Evolutionary conservation across 768 basidiomycete species (phyloP).

Genomic region (Phlebiopsis flavidoalba): DNA sequence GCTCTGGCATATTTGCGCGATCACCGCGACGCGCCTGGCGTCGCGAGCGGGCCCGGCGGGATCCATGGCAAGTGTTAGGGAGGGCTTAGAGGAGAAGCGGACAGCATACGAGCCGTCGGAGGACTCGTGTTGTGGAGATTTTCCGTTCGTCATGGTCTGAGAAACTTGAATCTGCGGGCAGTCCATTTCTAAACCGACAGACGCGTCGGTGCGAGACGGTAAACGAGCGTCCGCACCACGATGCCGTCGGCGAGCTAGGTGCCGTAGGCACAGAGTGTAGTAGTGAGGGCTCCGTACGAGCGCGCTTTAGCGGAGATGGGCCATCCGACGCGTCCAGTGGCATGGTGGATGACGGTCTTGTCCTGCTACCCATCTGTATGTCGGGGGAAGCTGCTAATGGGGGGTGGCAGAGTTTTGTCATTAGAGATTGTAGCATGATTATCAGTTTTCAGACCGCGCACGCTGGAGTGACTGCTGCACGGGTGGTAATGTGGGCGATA

Average conservation of each 20-base stretch:
- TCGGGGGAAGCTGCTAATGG: constrained; percentile 35
- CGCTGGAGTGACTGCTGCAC: constrained; percentile 41
- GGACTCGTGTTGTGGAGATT: constrained; percentile 31
- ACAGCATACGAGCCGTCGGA: constrained; percentile 43
- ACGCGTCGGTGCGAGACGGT: constrained; percentile 8
- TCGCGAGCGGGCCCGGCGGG: constrained; percentile 42
- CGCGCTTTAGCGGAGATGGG: constrained; percentile 68
- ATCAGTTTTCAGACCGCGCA: constrained; percentile 64
- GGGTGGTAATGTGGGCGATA: constrained; percentile 32
- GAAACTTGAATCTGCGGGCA: constrained; percentile 30
- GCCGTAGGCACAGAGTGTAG: constrained; percentile 8
- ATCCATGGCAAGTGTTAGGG: constrained; percentile 47
- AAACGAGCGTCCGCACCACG: constrained; percentile 13
- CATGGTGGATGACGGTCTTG: constrained; percentile 46
- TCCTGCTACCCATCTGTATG: constrained; percentile 40
- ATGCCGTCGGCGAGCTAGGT: constrained; percentile 8
- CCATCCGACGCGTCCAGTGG: constrained; percentile 53
- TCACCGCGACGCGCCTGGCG: constrained; percentile 53
- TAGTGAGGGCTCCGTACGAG: constrained; percentile 46
- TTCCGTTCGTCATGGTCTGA: constrained; percentile 37
- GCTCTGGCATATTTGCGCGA: constrained; percentile 61
- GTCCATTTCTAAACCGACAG: constrained; percentile 34
- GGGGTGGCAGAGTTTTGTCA: constrained; percentile 14
- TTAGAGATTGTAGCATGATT: constrained; percentile 30
- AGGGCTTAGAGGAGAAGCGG: constrained; percentile 68